phyloP scores from a whole-genome alignment of 306 rosid species.

The Citrullus mucosospermus region DNA sequence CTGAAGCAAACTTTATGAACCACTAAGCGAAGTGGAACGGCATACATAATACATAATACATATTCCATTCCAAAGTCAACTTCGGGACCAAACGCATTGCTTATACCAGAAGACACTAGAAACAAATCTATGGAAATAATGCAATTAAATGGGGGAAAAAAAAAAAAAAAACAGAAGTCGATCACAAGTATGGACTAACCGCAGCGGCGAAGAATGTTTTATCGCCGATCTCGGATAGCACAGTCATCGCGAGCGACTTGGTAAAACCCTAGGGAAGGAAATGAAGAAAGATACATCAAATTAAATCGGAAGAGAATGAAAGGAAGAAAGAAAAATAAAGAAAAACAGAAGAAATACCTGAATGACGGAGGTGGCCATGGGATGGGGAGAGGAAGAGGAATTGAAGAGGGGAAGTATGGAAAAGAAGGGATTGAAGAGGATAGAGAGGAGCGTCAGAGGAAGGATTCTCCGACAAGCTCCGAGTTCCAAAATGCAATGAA shows the following conservation, averaged over 20 bases:
- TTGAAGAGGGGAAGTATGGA: not conserved
- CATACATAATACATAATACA: not conserved
- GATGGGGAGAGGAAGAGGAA: not conserved
- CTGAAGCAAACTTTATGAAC: not conserved
- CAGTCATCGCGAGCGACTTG: slow-evolving; percentile 88
- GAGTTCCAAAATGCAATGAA: not conserved
- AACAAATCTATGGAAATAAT: not conserved
- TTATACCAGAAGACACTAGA: not conserved
- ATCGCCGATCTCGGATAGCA: slow-evolving; percentile 97
- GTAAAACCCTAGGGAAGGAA: slow-evolving; percentile 52
- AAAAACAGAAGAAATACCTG: slow-evolving; percentile 36
- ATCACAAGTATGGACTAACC: slow-evolving; percentile 25
- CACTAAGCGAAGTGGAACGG: not conserved
- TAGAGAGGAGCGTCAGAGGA: slow-evolving; percentile 1
- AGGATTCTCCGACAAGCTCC: slow-evolving; percentile 1
- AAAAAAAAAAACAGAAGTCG: not conserved
- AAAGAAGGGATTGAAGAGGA: not conserved
- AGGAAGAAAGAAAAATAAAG: not conserved
- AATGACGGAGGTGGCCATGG: slow-evolving; percentile 8
- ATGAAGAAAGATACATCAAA: not conserved
- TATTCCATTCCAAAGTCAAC: not conserved
- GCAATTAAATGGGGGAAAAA: too few species aligned
- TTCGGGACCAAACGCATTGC: not conserved
- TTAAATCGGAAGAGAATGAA: not conserved
- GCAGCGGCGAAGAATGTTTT: slow-evolving; percentile 98